phyloP scores from a whole-genome alignment of 305 asterid genomes.

The Fraxinus angustifolia region DNA sequence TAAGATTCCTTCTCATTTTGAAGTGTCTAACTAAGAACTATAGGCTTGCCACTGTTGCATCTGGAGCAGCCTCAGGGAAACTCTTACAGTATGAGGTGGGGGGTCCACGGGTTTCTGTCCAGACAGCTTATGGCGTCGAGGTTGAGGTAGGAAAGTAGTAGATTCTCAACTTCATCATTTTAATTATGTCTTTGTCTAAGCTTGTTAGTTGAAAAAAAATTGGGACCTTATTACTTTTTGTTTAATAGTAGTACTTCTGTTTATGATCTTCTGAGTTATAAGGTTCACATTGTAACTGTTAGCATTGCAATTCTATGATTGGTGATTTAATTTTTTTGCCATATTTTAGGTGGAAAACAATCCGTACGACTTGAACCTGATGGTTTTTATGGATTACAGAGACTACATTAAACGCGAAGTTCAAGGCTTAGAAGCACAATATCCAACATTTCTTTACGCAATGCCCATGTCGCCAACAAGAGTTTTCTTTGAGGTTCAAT shows the following conservation, averaged over 20 bases:
- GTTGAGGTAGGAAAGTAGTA: slow-evolving; percentile 64
- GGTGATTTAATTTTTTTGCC: neutral
- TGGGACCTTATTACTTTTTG: neutral
- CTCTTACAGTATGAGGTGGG: slow-evolving; percentile 92
- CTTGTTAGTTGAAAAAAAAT: neutral
- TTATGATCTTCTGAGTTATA: neutral
- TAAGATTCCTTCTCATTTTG: slow-evolving; percentile 17
- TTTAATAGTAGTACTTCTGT: neutral
- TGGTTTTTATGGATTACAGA: slow-evolving; percentile 99
- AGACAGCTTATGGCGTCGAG: slow-evolving; percentile 95
- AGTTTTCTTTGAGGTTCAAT: slow-evolving; percentile 82
- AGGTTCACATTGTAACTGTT: neutral
- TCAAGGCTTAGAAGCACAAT: slow-evolving; percentile 56
- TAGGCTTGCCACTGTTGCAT: slow-evolving; percentile 97
- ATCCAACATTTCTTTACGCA: slow-evolving; percentile 91
- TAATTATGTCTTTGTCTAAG: neutral
- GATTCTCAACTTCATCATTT: neutral
- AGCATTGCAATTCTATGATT: neutral
- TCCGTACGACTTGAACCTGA: slow-evolving; percentile 82
- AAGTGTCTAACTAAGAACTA: slow-evolving; percentile 30
- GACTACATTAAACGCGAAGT: slow-evolving; percentile 50
- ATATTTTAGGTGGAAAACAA: slow-evolving; percentile 76
- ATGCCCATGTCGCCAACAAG: slow-evolving; percentile 86
- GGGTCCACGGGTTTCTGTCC: slow-evolving; percentile 95
- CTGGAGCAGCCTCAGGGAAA: slow-evolving; percentile 98